phyloP scores from a whole-genome alignment of 495 filamentous ascomycete genomes.

The Wilcoxina mikolae region DNA sequence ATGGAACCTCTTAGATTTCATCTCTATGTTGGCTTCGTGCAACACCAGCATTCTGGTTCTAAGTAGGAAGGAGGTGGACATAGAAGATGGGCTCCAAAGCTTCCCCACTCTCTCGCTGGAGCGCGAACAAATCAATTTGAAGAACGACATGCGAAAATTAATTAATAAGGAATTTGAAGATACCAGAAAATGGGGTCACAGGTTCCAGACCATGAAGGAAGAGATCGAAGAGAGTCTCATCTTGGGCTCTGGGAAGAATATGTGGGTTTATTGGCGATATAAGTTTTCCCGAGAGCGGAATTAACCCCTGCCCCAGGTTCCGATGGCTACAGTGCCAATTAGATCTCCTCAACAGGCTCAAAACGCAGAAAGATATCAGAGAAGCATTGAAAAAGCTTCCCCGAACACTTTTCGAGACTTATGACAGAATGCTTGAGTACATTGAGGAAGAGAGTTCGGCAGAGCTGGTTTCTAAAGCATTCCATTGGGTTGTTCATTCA shows the following conservation, averaged over 20 bases:
- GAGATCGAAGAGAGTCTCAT: neutral
- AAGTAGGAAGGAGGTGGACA: neutral
- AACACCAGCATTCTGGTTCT: neutral
- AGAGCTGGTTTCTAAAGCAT: neutral
- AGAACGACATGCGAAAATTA: neutral
- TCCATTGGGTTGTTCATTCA: neutral
- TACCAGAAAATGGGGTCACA: neutral
- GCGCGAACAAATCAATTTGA: neutral
- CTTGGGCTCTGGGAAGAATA: neutral
- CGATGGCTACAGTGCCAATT: conserved; percentile 33
- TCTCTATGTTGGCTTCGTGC: neutral
- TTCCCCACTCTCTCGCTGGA: neutral
- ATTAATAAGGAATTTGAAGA: neutral
- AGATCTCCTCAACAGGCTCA: conserved; percentile 21
- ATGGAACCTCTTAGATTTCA: neutral
- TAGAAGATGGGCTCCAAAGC: neutral
- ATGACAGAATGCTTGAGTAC: conserved; percentile 26
- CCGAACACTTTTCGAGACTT: conserved; percentile 29
- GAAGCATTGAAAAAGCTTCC: conserved; percentile 27
- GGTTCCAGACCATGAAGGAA: neutral
- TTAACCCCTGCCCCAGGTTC: conserved; percentile 26
- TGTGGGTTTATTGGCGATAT: too few species aligned
- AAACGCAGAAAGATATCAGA: conserved; percentile 13
- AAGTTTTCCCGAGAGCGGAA: neutral
- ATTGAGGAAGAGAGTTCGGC: conserved; percentile 21